Evolutionary conservation across 129 eudicot species (phyloP).

Genomic region (Cynara cardunculus): DNA sequence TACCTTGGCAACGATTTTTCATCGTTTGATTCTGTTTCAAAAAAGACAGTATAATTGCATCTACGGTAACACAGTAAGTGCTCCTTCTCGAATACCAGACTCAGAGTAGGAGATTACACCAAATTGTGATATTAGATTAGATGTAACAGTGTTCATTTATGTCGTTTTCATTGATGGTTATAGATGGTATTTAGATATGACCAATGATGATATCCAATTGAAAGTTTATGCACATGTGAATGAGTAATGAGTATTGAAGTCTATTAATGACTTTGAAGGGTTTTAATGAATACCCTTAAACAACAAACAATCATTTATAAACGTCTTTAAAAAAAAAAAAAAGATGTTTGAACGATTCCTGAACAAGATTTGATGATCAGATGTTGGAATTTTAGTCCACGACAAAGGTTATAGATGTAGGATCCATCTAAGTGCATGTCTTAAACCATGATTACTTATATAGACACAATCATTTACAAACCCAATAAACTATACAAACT

Average conservation of each 20-base stretch:
- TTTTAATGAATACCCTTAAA: background rate
- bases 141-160: background rate
- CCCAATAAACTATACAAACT: background rate
- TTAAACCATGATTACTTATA: background rate
- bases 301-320: background rate
- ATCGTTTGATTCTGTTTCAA: too few species aligned
- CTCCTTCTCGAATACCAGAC: too few species aligned
- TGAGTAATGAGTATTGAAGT: background rate
- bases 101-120: too few species aligned
- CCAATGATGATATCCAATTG: background rate
- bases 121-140: background rate
- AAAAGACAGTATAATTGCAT: background rate
- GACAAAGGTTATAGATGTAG: background rate
- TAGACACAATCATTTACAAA: background rate
- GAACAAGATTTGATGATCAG: background rate
- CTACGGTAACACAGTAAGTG: background rate
- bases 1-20: background rate
- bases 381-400: background rate
- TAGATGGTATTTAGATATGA: background rate
- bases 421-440: background rate
- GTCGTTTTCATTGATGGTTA: background rate
- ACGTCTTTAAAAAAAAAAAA: background rate
- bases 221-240: conserved; percentile 5
- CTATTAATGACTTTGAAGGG: background rate
- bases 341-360: background rate